Evolutionary conservation across 1,139 yeast species (phyloP).

Genomic region (Saccharomyces hybrid): DNA sequence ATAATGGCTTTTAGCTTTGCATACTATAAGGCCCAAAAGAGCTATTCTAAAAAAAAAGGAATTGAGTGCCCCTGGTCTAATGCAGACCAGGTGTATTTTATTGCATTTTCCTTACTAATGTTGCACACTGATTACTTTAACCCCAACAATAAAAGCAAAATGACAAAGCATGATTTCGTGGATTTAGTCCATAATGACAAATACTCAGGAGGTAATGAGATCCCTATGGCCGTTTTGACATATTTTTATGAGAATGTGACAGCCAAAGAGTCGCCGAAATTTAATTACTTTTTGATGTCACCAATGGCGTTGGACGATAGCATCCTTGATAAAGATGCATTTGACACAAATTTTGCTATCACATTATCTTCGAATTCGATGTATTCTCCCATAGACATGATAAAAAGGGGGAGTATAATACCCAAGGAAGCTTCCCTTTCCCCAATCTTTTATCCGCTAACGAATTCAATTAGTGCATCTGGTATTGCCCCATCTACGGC

Average conservation of each 20-base stretch:
- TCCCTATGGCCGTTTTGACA: conserved; percentile 37
- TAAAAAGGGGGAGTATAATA: background rate
- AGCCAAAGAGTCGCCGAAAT: conserved; percentile 42
- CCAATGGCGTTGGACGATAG: background rate
- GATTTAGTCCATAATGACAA: conserved; percentile 35
- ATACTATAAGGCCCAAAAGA: conserved; percentile 36
- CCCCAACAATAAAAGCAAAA: conserved; percentile 53
- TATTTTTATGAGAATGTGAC: conserved; percentile 62
- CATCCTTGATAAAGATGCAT: background rate
- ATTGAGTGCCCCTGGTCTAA: conserved; percentile 28
- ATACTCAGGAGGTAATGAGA: conserved; percentile 32
- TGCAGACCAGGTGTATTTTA: conserved; percentile 47
- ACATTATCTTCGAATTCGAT: conserved; percentile 5
- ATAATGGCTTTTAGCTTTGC: conserved; percentile 47
- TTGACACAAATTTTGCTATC: conserved; percentile 1
- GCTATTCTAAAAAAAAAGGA: conserved; percentile 3
- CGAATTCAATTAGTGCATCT: background rate
- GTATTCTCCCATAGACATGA: conserved; percentile 1
- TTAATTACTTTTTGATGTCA: conserved; percentile 7
- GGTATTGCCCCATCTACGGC: background rate
- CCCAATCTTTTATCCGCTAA: background rate
- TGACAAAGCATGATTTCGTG: conserved; percentile 56
- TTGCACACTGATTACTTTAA: conserved; percentile 66
- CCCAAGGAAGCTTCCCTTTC: background rate
- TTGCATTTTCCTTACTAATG: conserved; percentile 55